Conservation (phyloP, 495 filamentous ascomycete genomes). For the Trichoderma reesei region DNA sequence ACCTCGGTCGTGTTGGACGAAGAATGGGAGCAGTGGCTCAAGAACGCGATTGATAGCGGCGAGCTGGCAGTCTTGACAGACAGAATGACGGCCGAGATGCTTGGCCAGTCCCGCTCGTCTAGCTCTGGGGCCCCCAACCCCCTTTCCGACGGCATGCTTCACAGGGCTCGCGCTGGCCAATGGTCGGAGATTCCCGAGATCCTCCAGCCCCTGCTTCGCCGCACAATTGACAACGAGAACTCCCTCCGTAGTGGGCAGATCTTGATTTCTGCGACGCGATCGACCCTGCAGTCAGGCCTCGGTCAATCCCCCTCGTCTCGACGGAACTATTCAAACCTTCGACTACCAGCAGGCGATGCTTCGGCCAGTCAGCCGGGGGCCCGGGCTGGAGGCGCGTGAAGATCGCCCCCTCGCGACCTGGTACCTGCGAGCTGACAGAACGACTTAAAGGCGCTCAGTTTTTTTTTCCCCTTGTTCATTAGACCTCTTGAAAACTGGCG, state of each 20-base stretch:
- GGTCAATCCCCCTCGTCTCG: neutral
- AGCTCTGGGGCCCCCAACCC: conserved; percentile 29
- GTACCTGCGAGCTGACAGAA: neutral
- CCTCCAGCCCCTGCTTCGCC: conserved; percentile 37
- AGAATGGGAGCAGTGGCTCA: conserved; percentile 80
- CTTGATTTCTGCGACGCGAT: neutral
- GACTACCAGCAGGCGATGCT: neutral
- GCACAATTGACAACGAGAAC: conserved; percentile 20
- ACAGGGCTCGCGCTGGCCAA: conserved; percentile 36
- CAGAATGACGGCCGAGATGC: conserved; percentile 31
- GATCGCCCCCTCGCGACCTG: too few species aligned
- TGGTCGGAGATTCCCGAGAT: conserved; percentile 44
- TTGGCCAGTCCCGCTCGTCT: conserved; percentile 19
- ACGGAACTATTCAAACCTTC: neutral
- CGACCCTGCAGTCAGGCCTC: neutral
- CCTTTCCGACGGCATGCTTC: conserved; percentile 33
- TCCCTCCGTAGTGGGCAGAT: neutral
- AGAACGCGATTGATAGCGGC: conserved; percentile 61
- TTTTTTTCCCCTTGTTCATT: neutral
- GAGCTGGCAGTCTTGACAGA: conserved; percentile 35
- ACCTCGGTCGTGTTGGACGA: conserved; percentile 57
- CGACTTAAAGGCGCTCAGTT: neutral
- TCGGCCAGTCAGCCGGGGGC: neutral
- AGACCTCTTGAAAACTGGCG: neutral
- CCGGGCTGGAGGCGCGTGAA: neutral